Evolutionary conservation across 1,284 basidiomycete species (phyloP), one percentile per base, ranked within the genome.

Genomic region (Ceratobasidium theobromae): DNA sequence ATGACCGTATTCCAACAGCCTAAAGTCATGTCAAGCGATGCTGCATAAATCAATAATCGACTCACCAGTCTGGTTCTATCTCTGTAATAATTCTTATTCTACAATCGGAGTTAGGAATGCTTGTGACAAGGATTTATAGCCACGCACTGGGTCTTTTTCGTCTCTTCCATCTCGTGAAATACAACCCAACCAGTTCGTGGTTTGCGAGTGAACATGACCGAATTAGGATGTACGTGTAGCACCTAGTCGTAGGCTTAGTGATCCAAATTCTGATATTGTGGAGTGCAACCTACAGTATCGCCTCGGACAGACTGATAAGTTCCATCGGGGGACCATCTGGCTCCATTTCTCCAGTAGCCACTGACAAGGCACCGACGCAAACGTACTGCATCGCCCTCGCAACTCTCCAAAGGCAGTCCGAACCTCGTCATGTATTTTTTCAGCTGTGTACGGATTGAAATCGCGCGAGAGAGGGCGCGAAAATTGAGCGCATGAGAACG

Each of bases 161-260:
- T 98, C 76, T 98, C 94, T 71, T 96, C 86, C 76, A 98, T 89
- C 75, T 99, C 95, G 74, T 97, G 93, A 74, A 89, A 99, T 23
- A 99, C 81, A 4, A 98, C 92, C 92, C 93, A 99, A 9, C 91
- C 91, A 0, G 89, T 89, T 16, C 86, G 81, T 1, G 96, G 91
- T 72, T 91, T 93, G 40, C 97, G 81, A 1, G 94, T 97, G 74
- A 99, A 99, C 67, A 98, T 79, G 9, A 98, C 93, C 1, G 95
- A 98, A 11, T 88, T 93, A 0, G 96, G 97, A 75, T 99, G 96
- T 1, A 93, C 90, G 77, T 94, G 86, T 18, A 98, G 77, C 18
- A 86, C 79, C 93, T 96, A 72, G 4, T 0, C 46, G 11, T 40
- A 33, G 16, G 45, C 21, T 30, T 54, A 41, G n/a, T 33, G 40